Evolutionary conservation across 306 rosid species (phyloP).

Genomic region (Vigna reflexopilosa): DNA sequence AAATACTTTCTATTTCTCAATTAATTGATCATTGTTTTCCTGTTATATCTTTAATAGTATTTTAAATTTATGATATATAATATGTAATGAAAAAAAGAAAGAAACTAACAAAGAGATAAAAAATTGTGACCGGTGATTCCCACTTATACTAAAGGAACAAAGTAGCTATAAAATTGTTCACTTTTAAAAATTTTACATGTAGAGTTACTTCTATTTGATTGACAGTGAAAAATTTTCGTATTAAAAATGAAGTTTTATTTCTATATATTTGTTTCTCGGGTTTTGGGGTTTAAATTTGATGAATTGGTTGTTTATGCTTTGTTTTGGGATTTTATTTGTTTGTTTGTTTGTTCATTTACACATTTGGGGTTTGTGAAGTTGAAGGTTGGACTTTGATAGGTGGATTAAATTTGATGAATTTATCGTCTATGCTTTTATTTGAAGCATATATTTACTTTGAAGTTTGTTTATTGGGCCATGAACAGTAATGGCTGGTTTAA

Average conservation of each 20-base stretch:
- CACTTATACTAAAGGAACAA: no score
- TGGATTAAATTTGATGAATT: constrained; percentile 42
- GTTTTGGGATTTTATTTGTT: neutral
- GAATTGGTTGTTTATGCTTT: neutral
- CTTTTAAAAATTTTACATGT: neutral
- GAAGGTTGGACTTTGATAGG: constrained; percentile 24
- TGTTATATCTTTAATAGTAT: no score
- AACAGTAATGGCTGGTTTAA: constrained; percentile 51
- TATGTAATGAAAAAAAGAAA: no score
- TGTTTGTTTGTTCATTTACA: neutral
- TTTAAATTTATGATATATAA: no score
- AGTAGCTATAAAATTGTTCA: neutral
- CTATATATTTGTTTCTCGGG: neutral
- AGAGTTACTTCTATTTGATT: neutral
- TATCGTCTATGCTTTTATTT: neutral
- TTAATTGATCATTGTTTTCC: no score
- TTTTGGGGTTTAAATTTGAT: neutral
- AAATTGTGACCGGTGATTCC: no score
- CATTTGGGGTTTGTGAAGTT: neutral
- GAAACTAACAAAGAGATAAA: no score
- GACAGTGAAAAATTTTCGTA: neutral
- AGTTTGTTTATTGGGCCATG: constrained; percentile 23
- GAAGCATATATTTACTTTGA: constrained; percentile 8
- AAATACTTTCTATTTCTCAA: neutral
- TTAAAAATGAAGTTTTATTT: neutral